Conservation (phyloP, 1,284 basidiomycete species). For the Anthracocystis setariae region DNA sequence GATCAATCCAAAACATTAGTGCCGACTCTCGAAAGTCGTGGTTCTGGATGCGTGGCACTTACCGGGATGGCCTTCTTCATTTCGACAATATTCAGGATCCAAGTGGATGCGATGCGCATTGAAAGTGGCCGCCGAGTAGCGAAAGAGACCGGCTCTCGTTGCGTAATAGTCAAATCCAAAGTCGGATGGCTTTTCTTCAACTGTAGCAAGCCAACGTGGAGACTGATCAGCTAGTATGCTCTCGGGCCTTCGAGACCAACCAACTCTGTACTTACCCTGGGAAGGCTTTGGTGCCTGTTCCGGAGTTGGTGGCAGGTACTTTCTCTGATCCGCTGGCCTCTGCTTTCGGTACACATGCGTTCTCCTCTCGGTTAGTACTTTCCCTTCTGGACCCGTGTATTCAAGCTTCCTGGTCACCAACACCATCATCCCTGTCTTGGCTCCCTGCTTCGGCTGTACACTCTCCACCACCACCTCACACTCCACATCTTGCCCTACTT, state of each 20-base stretch:
- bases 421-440: conserved; percentile 45
- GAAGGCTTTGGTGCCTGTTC: conserved; percentile 7
- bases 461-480: conserved; percentile 32
- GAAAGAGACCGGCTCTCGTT: conserved; percentile 53
- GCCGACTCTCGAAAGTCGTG: too few species aligned
- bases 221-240: too few species aligned
- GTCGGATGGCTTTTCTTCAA: conserved; percentile 32
- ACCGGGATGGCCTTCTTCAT: conserved; percentile 56
- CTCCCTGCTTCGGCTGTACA: conserved; percentile 31
- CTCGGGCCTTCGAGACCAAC: too few species aligned
- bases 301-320: conserved; percentile 12
- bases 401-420: conserved; percentile 36
- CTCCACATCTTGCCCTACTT: conserved; percentile 21
- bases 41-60: not conserved
- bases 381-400: conserved; percentile 12
- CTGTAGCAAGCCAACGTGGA: not conserved
- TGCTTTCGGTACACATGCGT: conserved; percentile 39
- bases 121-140: conserved; percentile 64
- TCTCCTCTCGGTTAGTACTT: conserved; percentile 34
- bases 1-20: not conserved
- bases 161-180: conserved; percentile 48
- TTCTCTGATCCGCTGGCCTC: conserved; percentile 24
- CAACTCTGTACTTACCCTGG: conserved; percentile 15
- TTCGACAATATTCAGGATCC: conserved; percentile 56
- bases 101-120: conserved; percentile 64